Evolutionary conservation across 345 rosid species (phyloP).

Genomic region (Punica granatum): DNA sequence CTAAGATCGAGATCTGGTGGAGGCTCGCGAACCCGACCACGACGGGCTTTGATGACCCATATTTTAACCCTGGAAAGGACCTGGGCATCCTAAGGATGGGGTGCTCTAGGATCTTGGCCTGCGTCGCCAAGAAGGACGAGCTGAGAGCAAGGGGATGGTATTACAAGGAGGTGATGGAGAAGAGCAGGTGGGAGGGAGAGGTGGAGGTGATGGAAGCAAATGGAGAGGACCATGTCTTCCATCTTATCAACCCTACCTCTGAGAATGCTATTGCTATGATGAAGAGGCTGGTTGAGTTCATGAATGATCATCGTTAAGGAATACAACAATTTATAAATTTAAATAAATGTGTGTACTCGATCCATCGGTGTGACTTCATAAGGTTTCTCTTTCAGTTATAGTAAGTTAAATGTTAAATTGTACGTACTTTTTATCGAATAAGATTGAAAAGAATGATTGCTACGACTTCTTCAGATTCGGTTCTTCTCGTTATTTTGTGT

Average conservation of each 20-base stretch:
- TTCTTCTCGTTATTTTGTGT: too few relatives aligned
- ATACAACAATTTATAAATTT: too few relatives aligned
- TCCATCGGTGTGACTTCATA: too few relatives aligned
- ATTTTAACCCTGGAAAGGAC: constrained; percentile 24
- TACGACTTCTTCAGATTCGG: too few relatives aligned
- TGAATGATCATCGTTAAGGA: not conserved
- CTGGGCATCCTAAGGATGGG: constrained; percentile 12
- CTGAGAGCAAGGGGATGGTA: constrained; percentile 17
- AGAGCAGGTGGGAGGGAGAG: constrained; percentile 22
- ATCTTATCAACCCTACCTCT: constrained; percentile 16
- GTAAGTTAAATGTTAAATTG: too few relatives aligned
- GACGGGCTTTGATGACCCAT: constrained; percentile 19
- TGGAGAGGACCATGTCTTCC: constrained; percentile 34
- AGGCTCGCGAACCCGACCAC: constrained; percentile 18
- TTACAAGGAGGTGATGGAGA: constrained; percentile 19
- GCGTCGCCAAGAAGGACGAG: constrained; percentile 26
- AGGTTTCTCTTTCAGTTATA: too few relatives aligned
- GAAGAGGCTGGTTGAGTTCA: constrained; percentile 21
- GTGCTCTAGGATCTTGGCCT: constrained; percentile 17
- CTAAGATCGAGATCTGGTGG: constrained; percentile 2
- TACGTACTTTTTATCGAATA: too few relatives aligned
- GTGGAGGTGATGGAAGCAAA: constrained; percentile 22
- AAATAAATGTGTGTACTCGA: too few relatives aligned
- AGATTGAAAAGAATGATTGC: too few relatives aligned
- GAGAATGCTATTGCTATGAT: constrained; percentile 22